A percentile compares a stretch with the other conserved stretches of the same genome.
Evolutionary conservation across 1,284 basidiomycete species (phyloP).

Genomic region (Sparassis latifolia): DNA sequence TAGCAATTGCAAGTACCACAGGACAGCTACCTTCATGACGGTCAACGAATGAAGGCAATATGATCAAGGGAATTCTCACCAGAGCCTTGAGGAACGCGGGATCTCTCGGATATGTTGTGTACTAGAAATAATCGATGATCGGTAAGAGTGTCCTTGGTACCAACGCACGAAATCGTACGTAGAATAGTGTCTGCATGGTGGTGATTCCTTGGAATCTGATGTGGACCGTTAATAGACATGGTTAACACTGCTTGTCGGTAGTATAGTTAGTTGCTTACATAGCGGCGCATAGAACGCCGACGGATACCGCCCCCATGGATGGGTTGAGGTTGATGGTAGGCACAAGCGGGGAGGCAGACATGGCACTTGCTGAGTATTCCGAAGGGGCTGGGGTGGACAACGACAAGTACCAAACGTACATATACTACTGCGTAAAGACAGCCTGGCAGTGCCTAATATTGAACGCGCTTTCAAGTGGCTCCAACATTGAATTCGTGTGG

Average conservation of each 20-base stretch:
- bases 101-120: conserved; percentile 1
- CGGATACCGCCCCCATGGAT: neutral
- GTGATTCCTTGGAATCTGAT: neutral
- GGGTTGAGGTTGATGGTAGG: neutral
- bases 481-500: too few relatives aligned
- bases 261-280: neutral
- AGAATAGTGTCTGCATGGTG: neutral
- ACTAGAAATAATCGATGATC: neutral
- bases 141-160: neutral
- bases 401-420: too few relatives aligned
- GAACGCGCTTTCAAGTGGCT: too few relatives aligned
- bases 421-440: too few relatives aligned
- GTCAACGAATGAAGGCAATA: neutral
- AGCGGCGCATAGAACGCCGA: neutral
- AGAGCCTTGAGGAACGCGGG: neutral
- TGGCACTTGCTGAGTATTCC: neutral
- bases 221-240: neutral
- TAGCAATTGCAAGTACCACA: neutral
- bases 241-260: neutral
- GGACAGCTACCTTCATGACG: neutral
- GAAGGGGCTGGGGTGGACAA: too few relatives aligned
- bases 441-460: too few relatives aligned
- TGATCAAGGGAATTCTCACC: neutral
- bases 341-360: neutral
- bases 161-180: neutral